Evolutionary conservation across 257 asterid species (phyloP).

Genomic region (Solanum chmielewskii): DNA sequence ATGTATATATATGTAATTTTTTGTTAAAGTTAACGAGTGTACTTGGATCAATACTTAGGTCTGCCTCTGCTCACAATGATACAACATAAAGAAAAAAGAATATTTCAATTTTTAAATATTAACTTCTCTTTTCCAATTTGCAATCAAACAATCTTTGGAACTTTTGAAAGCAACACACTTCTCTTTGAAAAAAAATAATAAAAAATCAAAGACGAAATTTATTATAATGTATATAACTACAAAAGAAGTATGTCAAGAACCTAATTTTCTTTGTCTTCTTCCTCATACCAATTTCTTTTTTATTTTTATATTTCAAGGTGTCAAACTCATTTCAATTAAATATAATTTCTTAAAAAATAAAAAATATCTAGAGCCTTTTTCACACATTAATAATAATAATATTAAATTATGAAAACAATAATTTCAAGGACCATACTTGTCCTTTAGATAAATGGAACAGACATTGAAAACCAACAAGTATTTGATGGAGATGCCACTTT

Average conservation of each 20-base stretch:
- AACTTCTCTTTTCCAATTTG: background rate
- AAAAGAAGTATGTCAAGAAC: background rate
- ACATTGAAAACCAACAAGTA: background rate
- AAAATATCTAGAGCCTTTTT: background rate
- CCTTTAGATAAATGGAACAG: background rate
- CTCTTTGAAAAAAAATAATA: too few species aligned
- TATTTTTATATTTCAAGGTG: background rate
- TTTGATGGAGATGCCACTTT: background rate
- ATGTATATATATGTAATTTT: too few species aligned
- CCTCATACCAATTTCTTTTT: background rate
- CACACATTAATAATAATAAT: background rate
- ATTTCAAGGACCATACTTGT: background rate
- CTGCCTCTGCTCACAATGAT: background rate
- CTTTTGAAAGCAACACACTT: background rate
- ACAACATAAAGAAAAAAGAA: background rate
- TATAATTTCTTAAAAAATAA: background rate
- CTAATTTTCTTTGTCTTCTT: background rate
- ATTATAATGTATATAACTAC: background rate
- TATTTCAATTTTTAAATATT: background rate
- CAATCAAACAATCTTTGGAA: background rate
- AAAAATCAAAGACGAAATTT: background rate
- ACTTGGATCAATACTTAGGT: rapidly evolving
- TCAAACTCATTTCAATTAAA: background rate
- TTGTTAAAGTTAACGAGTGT: too few species aligned
- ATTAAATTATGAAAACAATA: background rate